phyloP scores from a whole-genome alignment of 805 yeast species.

The Cyberlindnera mycetangii region DNA sequence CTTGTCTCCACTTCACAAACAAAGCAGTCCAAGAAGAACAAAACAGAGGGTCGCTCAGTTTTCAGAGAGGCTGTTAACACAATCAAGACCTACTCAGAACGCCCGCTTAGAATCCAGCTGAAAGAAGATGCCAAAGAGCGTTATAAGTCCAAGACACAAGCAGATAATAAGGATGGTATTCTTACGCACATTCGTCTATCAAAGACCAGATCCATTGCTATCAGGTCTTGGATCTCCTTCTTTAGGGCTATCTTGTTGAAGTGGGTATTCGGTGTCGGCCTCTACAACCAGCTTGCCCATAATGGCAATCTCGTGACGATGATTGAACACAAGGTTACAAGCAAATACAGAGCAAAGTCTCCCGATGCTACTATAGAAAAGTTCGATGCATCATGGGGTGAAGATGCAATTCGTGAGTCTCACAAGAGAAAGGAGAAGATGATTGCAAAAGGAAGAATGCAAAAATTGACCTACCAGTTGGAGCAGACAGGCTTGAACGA shows the following conservation, averaged over 20 bases:
- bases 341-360: constrained; percentile 12
- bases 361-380: constrained; percentile 10
- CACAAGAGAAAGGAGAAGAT: constrained; percentile 21
- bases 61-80: constrained; percentile 57
- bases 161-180: constrained; percentile 17
- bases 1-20: constrained; percentile 53
- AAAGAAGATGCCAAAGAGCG: constrained; percentile 21
- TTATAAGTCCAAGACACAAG: constrained; percentile 12
- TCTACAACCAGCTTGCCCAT: constrained; percentile 27
- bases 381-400: constrained; percentile 14
- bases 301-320: constrained; percentile 19
- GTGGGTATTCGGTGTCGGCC: constrained; percentile 27
- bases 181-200: constrained; percentile 26
- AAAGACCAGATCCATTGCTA: constrained; percentile 28
- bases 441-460: constrained; percentile 24
- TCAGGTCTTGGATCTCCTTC: constrained; percentile 30
- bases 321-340: constrained; percentile 22
- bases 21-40: constrained; percentile 59
- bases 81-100: constrained; percentile 37
- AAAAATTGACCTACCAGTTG: constrained; percentile 18
- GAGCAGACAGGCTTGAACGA: constrained; percentile 24
- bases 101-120: constrained; percentile 32
- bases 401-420: constrained; percentile 13
- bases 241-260: constrained; percentile 28
- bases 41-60: constrained; percentile 54